Conservation (phyloP, 1,284 basidiomycete genomes). For the Inonotus obliquus region DNA sequence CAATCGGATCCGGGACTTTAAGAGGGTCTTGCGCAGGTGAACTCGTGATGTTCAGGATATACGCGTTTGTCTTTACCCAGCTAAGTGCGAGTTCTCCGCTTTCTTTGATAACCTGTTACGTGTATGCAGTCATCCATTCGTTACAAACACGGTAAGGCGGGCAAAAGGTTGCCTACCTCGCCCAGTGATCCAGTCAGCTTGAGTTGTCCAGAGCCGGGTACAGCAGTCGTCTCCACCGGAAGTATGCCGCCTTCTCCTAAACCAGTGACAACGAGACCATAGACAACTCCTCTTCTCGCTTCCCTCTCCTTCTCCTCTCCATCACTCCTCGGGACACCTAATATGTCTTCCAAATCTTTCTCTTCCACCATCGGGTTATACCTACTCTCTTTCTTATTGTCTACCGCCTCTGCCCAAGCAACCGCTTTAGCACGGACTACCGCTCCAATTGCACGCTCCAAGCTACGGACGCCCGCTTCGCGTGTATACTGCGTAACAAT, state of each 20-base stretch:
- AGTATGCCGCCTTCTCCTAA: slow-evolving; percentile 85
- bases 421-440: slow-evolving; percentile 86
- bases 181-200: slow-evolving; percentile 81
- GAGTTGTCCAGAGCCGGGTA: slow-evolving; percentile 68
- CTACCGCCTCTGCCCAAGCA: slow-evolving; percentile 76
- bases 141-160: not conserved
- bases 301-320: slow-evolving; percentile 73
- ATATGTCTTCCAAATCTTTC: slow-evolving; percentile 77
- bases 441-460: slow-evolving; percentile 84
- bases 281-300: slow-evolving; percentile 69
- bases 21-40: slow-evolving; percentile 67
- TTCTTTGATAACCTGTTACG: slow-evolving; percentile 72
- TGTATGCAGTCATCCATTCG: slow-evolving; percentile 7
- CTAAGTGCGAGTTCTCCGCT: slow-evolving; percentile 83
- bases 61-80: slow-evolving; percentile 83
- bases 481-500: slow-evolving; percentile 78
- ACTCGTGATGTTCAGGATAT: slow-evolving; percentile 73
- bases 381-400: slow-evolving; percentile 30
- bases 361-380: slow-evolving; percentile 67
- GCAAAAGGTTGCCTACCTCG: slow-evolving; percentile 42
- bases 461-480: slow-evolving; percentile 88
- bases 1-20: slow-evolving; percentile 63
- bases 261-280: slow-evolving; percentile 85
- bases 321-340: slow-evolving; percentile 81
- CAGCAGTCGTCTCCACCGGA: slow-evolving; percentile 73